Evolutionary conservation across 768 basidiomycete genomes (phyloP), one percentile per base, ranked within the genome.

Genomic region (Calocera cornea): DNA sequence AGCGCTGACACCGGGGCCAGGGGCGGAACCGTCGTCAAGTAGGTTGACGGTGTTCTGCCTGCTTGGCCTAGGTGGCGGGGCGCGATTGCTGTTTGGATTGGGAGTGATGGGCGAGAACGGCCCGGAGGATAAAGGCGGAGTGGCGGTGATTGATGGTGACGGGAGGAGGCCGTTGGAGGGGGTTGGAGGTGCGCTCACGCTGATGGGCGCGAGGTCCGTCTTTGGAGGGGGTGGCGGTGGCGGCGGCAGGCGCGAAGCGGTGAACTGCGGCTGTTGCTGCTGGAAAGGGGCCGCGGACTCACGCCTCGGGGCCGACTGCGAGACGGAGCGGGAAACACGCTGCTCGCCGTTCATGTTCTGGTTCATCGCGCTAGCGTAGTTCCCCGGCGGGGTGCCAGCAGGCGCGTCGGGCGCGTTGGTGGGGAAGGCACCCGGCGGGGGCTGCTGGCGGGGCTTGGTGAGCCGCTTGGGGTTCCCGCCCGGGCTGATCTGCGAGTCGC

Each of bases 11-110:
- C 22, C 10, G 49, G 49, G 7, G 16, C 54, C 36, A 3, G 44
- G 44, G 7, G 10, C 54, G 7, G 54, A 8, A 5, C 16, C 14
- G 54, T 60, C 54, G 5, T 60, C 54, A 27, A 60, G 54, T 19
- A 92, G 81, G 66, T 82, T 91, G 36, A 87, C 88, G 2, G 91
- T 93, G 76, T 93, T 93, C 68, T 87, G 88, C 67, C 91, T 83
- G 54, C 89, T 90, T 0, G 91, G 91, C 49, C 91, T 83, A 1
- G 87, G 86, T 10, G 90, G 90, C 1, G 89, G 85, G 0, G 84
- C 34, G 54, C 54, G 54, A 16, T 22, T 22, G 10, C 11, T n/a
- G 24, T 29, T 3, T 8, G 8, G 31, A 33, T 14, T 14, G 5
- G 2, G 54, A 12, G 14, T 33, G 27, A 27, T 11, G 31, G 54